Conservation (phyloP, 345 rosid species). For the Acer yangbiense region DNA sequence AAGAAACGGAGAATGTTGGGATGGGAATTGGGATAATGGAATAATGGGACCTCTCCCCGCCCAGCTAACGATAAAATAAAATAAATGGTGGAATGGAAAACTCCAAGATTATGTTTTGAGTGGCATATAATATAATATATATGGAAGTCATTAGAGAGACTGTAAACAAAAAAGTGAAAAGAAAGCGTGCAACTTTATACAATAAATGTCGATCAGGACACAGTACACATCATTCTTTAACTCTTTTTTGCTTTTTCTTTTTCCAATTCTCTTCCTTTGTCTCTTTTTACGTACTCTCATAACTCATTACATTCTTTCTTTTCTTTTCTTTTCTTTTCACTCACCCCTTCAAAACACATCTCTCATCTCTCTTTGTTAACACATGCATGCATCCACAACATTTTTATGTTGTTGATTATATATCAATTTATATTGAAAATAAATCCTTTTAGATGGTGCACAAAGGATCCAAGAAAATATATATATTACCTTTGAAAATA, state of each 20-base stretch:
- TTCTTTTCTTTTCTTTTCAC: not conserved
- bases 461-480: no score
- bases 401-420: no score
- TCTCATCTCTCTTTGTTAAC: no score
- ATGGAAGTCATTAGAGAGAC: not conserved
- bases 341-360: no score
- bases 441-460: no score
- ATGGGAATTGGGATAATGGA: not conserved
- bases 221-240: not conserved
- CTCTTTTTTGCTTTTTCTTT: not conserved
- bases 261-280: not conserved
- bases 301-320: no score
- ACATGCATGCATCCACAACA: no score
- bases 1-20: slow-evolving; percentile 4
- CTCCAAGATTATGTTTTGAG: not conserved
- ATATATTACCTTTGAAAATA: no score
- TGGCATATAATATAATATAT: no score
- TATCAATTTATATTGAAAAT: no score
- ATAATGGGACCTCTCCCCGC: not conserved
- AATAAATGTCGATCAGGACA: slow-evolving; percentile 15
- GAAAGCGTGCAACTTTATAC: slow-evolving; percentile 27
- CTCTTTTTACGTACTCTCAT: not conserved
- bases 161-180: slow-evolving; percentile 1
- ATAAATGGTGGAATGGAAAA: not conserved
- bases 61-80: not conserved